Evolutionary conservation across 2,329 filamentous ascomycete species (phyloP), one percentile per base, ranked within the genome.

Genomic region (Ceratocystis smalleyi): DNA sequence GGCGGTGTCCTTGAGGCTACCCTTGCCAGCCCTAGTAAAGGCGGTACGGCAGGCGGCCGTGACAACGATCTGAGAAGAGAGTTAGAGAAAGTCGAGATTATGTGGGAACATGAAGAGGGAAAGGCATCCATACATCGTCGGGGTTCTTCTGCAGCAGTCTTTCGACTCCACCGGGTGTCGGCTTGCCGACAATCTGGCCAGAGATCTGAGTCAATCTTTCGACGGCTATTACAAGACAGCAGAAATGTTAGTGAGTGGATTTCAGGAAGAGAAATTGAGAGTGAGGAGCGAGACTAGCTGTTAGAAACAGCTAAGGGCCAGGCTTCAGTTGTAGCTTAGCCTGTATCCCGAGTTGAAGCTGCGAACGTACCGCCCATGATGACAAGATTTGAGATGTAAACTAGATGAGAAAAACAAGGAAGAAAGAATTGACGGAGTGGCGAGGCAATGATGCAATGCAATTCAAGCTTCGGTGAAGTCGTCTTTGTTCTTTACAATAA

Each of bases 1-100:
- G 64, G 84, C 81, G 7, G 94, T 97, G 77, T 97, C 94, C 79
- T 97, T 97, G 81, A 99, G 94, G 61, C 85, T 87, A 69, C 94
- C 94, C 77, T 91, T 91, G 71, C 91, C 91, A 70, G 91, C 92
- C 76, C 90, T 95, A 69, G 91, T 96, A 75, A 97, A 85, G 71
- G 94, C 84, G 17, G 90, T 95, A 71, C 94, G 90, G 72, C 96
- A 88, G 70, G 88, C 89, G 69, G 88, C 89, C 68, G 94, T 97
- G 68, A 99, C 85, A 71, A 99, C 94, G 69, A 97, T 84, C 83
- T 85, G 19, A 22, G 17, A 47, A 6, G 17, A 47, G 45, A 5
- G n/a, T 47, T 47, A 47, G 45, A n/a, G 19, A 10, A 40, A 15
- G 12, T 12, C 35, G 10, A 15, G 32, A 35, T 12, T 40, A 22